Conservation (phyloP, 192 early-diverging fungal genomes). For the Lobosporangium transversale region DNA sequence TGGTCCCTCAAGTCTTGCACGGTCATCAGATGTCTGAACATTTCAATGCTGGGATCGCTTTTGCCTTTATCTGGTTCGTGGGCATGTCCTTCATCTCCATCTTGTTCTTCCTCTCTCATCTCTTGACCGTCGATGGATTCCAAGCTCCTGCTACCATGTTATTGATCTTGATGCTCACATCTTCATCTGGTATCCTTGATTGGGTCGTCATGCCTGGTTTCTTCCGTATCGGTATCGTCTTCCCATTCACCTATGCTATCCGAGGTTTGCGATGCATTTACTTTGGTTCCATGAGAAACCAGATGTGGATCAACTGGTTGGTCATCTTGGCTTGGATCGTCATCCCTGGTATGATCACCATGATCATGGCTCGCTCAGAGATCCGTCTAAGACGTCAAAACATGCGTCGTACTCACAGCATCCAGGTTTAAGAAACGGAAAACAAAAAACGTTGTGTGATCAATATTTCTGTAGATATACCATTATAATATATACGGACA, state of each 20-base stretch:
- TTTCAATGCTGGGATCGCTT: constrained; percentile 41
- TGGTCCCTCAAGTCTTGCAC: constrained; percentile 45
- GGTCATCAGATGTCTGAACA: constrained; percentile 40
- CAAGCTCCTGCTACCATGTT: constrained; percentile 40
- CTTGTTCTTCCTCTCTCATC: constrained; percentile 31
- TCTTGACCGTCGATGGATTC: constrained; percentile 48
- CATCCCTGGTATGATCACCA: constrained; percentile 21
- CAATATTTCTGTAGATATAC: too few species aligned
- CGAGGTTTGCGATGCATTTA: constrained; percentile 29
- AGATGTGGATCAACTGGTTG: constrained; percentile 54
- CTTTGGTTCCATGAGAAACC: constrained; percentile 29
- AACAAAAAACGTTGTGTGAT: too few species aligned
- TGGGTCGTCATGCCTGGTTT: constrained; percentile 48
- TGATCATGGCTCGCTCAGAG: constrained; percentile 44
- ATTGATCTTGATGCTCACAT: constrained; percentile 51
- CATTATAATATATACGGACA: too few species aligned
- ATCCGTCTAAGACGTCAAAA: constrained; percentile 41
- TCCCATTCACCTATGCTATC: constrained; percentile 45
- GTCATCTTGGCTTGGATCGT: constrained; percentile 39
- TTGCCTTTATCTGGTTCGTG: constrained; percentile 46
- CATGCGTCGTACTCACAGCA: constrained; percentile 19
- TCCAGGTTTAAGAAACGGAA: too few species aligned
- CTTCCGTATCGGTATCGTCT: constrained; percentile 38
- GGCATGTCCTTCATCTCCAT: constrained; percentile 40
- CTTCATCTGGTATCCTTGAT: constrained; percentile 43